A percentile compares a stretch with the other conserved stretches of the same genome.
Evolutionary conservation across 768 basidiomycete genomes (phyloP).

Genomic region (Leucocoprinus leucothites): DNA sequence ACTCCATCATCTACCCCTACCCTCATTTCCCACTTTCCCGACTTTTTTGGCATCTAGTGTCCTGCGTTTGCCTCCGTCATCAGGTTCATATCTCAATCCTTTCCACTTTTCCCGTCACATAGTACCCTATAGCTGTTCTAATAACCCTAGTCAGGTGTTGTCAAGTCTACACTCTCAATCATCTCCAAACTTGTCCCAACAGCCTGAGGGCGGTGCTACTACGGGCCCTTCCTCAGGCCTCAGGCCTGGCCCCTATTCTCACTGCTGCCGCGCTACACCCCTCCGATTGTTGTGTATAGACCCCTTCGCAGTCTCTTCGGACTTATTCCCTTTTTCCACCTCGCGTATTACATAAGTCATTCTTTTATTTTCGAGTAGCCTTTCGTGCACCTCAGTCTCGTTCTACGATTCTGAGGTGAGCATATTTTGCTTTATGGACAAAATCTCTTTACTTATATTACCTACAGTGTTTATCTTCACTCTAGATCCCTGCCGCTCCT

Average conservation of each 20-base stretch:
- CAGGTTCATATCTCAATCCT: slow-evolving; percentile 7
- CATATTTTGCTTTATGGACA: too few relatives aligned
- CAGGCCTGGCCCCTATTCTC: not conserved
- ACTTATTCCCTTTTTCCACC: too few relatives aligned
- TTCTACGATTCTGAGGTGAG: too few relatives aligned
- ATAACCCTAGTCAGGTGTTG: slow-evolving; percentile 3
- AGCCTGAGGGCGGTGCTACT: not conserved
- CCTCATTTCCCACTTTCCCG: slow-evolving; percentile 7
- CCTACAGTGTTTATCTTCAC: too few relatives aligned
- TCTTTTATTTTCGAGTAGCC: too few relatives aligned
- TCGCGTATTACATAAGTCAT: too few relatives aligned
- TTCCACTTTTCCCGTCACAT: slow-evolving; percentile 20
- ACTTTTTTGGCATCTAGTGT: slow-evolving; percentile 2
- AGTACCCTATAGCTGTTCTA: slow-evolving; percentile 4
- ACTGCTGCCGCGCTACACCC: not conserved
- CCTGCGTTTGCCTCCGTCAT: not conserved
- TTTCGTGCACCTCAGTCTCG: too few relatives aligned
- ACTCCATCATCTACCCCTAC: slow-evolving; percentile 13
- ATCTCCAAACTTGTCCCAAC: not conserved
- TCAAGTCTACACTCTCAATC: not conserved
- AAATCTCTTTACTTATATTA: too few relatives aligned
- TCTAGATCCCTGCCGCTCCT: too few relatives aligned
- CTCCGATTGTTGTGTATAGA: too few relatives aligned
- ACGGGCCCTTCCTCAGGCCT: not conserved
- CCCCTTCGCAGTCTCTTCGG: too few relatives aligned